phyloP scores from a whole-genome alignment of 768 basidiomycete genomes.

The Polyporus arcularius region DNA sequence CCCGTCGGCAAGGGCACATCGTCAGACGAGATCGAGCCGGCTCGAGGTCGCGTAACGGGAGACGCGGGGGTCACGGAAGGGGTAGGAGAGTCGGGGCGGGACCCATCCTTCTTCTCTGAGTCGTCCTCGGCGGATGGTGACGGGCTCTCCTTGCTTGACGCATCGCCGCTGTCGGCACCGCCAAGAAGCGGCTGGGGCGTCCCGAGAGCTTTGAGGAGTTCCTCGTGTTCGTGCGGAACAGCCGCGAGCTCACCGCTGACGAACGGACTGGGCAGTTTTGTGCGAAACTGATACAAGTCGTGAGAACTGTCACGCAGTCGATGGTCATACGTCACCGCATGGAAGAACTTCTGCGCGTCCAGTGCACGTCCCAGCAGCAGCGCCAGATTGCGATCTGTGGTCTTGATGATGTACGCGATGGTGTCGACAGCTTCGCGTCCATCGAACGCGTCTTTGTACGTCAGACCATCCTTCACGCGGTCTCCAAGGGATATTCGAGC shows the following conservation, averaged over 20 bases:
- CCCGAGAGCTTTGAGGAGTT: slow-evolving; percentile 22
- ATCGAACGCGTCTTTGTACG: slow-evolving; percentile 95
- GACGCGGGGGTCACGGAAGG: slow-evolving; percentile 25
- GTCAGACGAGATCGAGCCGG: slow-evolving; percentile 50
- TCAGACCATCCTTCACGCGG: slow-evolving; percentile 90
- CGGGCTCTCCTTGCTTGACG: slow-evolving; percentile 30
- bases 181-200: slow-evolving; percentile 20
- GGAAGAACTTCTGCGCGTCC: slow-evolving; percentile 98
- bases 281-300: slow-evolving; percentile 93
- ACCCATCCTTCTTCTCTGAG: slow-evolving; percentile 27
- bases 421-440: slow-evolving; percentile 97
- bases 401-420: slow-evolving; percentile 98
- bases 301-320: slow-evolving; percentile 83
- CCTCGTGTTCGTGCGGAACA: slow-evolving; percentile 39
- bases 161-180: slow-evolving; percentile 24
- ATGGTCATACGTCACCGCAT: slow-evolving; percentile 99
- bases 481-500: slow-evolving; percentile 77
- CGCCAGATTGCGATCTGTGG: slow-evolving; percentile 94
- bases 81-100: slow-evolving; percentile 24
- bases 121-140: slow-evolving; percentile 33
- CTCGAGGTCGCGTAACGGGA: slow-evolving; percentile 35
- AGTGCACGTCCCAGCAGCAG: slow-evolving; percentile 92
- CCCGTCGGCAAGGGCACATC: slow-evolving; percentile 82
- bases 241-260: slow-evolving; percentile 70
- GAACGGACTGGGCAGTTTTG: slow-evolving; percentile 81